A percentile compares a stretch with the other conserved stretches of the same genome.
These are phyloP conservation scores for Thalassiosira hispida DNA, from an alignment of 352 stramenopile species.

Conservation along the genomic window DNA sequence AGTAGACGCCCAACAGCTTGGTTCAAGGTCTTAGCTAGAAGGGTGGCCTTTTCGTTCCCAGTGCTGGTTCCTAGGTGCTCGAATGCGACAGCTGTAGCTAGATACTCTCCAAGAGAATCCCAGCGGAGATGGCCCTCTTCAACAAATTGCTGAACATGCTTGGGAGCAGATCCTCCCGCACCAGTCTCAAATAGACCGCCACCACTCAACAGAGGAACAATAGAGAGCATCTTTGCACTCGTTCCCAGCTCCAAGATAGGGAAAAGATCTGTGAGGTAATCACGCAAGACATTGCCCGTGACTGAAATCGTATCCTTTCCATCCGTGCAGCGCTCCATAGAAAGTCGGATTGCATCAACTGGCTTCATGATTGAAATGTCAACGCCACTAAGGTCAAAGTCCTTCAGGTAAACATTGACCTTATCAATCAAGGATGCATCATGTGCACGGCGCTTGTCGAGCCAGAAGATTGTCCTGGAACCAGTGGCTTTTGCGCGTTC, in stretches of 20 bases:
- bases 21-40: slow-evolving; percentile 82
- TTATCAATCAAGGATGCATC: slow-evolving; percentile 84
- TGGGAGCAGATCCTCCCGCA: slow-evolving; percentile 80
- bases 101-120: slow-evolving; percentile 85
- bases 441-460: slow-evolving; percentile 85
- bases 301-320: slow-evolving; percentile 87
- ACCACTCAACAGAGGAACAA: slow-evolving; percentile 86
- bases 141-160: slow-evolving; percentile 87
- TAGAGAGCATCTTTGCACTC: slow-evolving; percentile 87
- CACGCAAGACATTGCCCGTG: slow-evolving; percentile 87
- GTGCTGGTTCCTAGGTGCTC: slow-evolving; percentile 75
- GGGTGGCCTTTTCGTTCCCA: slow-evolving; percentile 71
- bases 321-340: slow-evolving; percentile 79
- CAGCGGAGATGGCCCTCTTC: slow-evolving; percentile 85
- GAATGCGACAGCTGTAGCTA: slow-evolving; percentile 84
- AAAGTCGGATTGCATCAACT: slow-evolving; percentile 81
- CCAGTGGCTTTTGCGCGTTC: slow-evolving; percentile 78
- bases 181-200: slow-evolving; percentile 87
- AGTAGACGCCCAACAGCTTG: slow-evolving; percentile 82
- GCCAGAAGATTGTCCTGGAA: slow-evolving; percentile 85
- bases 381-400: slow-evolving; percentile 83
- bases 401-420: slow-evolving; percentile 84
- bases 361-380: slow-evolving; percentile 87
- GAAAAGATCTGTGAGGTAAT: slow-evolving; percentile 89
- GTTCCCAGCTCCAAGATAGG: slow-evolving; percentile 88